A percentile compares a stretch with the other conserved stretches of the same genome.
phyloP scores from a whole-genome alignment of 352 stramenopile genomes.

The Phytophthora kernoviae region DNA sequence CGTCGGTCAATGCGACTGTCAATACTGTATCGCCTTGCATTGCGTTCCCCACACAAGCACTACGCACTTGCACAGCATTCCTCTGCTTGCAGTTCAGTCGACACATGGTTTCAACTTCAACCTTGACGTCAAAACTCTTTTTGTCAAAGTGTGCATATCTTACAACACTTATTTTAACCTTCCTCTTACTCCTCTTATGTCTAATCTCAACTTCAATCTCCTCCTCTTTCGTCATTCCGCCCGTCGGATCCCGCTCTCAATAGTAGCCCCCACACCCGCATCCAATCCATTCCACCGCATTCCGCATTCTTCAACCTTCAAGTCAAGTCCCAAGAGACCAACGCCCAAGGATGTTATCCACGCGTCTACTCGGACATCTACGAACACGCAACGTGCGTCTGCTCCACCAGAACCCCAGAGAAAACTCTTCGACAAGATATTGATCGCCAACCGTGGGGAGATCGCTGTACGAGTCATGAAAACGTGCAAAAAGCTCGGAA shows the following conservation, averaged over 20 bases:
- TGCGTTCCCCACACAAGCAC: no score
- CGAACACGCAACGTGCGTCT: slow-evolving; percentile 2
- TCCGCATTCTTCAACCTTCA: slow-evolving; percentile 1
- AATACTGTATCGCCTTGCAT: no score
- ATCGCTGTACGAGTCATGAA: slow-evolving; percentile 94
- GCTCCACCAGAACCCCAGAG: slow-evolving; percentile 19
- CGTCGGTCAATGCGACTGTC: no score
- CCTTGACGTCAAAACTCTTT: no score
- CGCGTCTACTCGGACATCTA: not conserved
- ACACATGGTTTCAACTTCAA: no score
- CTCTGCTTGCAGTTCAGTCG: no score
- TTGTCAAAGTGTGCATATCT: no score
- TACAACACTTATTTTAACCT: no score
- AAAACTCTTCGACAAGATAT: slow-evolving; percentile 91
- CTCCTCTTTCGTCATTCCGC: not conserved
- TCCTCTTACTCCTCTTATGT: no score
- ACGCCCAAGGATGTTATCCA: not conserved
- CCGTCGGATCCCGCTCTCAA: not conserved
- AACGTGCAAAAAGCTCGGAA: slow-evolving; percentile 88
- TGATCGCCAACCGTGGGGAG: slow-evolving; percentile 94
- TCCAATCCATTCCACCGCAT: not conserved
- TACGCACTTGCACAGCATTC: no score
- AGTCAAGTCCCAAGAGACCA: not conserved
- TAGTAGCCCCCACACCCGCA: not conserved
- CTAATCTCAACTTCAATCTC: not conserved